Conservation (phyloP, 2,329 filamentous ascomycete genomes). For the Pseudogymnoascus sp. region DNA sequence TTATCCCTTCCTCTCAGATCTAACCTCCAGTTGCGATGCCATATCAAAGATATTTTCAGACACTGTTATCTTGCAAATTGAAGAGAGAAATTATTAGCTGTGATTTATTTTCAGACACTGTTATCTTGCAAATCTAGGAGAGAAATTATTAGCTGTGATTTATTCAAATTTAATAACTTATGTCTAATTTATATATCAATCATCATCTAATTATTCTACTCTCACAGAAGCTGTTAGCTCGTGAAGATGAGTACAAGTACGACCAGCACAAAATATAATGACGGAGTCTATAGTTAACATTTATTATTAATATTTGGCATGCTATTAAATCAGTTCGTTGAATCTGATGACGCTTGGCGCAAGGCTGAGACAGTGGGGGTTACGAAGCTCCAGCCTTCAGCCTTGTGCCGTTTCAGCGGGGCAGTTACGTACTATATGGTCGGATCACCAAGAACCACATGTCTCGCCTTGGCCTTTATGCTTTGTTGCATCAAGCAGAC, state of each 20-base stretch:
- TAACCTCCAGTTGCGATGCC: background rate
- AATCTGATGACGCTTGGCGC: conserved; percentile 1
- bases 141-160: background rate
- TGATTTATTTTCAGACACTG: background rate
- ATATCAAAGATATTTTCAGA: background rate
- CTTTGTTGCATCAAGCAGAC: background rate
- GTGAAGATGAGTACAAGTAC: background rate
- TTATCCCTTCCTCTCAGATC: background rate
- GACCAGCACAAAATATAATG: background rate
- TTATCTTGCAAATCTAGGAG: background rate
- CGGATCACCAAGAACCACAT: conserved; percentile 1
- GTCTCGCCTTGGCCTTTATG: conserved; percentile 2
- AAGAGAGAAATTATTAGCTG: no score
- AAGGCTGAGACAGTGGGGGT: background rate
- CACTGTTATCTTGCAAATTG: background rate
- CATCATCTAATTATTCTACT: background rate
- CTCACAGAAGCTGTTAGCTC: background rate
- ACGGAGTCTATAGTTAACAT: background rate
- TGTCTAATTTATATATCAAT: background rate
- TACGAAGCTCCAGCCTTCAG: background rate
- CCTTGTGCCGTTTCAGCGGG: background rate
- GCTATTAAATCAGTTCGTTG: no score
- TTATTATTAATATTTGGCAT: background rate
- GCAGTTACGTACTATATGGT: conserved; percentile 5
- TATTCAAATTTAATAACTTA: background rate